Percentiles rank a stretch among this genome's conserved stretches.
phyloP scores from a whole-genome alignment of 768 basidiomycete genomes.

The Russula earlei region DNA sequence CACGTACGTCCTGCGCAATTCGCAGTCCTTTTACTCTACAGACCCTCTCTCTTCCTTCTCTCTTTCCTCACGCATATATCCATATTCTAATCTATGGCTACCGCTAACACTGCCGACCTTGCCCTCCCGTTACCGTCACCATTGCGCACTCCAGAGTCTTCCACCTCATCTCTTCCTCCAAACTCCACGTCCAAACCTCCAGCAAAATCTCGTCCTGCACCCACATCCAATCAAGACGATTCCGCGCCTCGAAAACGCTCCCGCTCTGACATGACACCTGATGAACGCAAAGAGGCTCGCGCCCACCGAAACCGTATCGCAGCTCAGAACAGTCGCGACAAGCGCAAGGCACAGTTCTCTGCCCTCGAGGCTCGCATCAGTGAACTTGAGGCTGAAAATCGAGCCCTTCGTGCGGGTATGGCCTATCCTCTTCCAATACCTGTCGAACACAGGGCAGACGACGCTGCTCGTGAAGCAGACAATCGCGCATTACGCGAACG shows the following conservation, averaged over 20 bases:
- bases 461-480: conserved; percentile 45
- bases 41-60: neutral
- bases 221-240: conserved; percentile 5
- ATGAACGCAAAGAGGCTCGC: conserved; percentile 80
- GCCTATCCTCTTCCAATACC: conserved; percentile 23
- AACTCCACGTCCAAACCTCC: conserved; percentile 10
- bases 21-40: conserved; percentile 13
- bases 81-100: conserved; percentile 2
- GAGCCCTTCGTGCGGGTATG: conserved; percentile 52
- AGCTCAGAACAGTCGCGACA: conserved; percentile 87
- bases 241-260: conserved; percentile 65
- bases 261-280: conserved; percentile 51
- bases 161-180: conserved; percentile 6
- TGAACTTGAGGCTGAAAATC: conserved; percentile 80
- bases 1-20: conserved; percentile 20
- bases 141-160: neutral
- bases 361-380: conserved; percentile 90
- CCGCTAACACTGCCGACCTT: neutral
- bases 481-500: conserved; percentile 69
- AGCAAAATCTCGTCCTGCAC: conserved; percentile 18
- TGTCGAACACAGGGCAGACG: conserved; percentile 30
- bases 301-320: conserved; percentile 91
- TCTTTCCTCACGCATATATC: neutral
- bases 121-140: conserved; percentile 4
- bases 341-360: conserved; percentile 81